Conservation (phyloP, 108 stramenopile genomes). For the Cyclotella distinguenda region DNA sequence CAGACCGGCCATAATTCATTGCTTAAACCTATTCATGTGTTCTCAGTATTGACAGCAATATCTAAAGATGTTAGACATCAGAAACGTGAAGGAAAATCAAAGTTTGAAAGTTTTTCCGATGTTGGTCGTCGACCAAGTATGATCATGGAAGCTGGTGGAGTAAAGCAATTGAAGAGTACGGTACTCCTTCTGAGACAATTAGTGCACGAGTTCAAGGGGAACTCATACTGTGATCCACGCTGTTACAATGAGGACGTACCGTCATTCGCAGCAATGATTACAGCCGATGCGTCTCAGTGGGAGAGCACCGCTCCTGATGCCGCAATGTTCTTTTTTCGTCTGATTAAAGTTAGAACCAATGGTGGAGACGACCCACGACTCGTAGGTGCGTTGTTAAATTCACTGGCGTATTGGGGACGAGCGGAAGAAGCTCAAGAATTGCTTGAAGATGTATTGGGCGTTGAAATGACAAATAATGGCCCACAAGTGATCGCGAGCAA, state of each 20-base stretch:
- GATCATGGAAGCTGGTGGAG: background rate
- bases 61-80: slow-evolving; percentile 14
- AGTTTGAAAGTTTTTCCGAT: background rate
- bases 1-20: background rate
- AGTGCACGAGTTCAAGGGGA: background rate
- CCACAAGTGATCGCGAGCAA: background rate
- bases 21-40: slow-evolving; percentile 32
- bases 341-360: slow-evolving; percentile 25
- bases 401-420: slow-evolving; percentile 19
- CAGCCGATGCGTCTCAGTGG: slow-evolving; percentile 14
- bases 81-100: slow-evolving; percentile 1
- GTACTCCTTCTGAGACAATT: background rate
- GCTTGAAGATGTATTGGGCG: slow-evolving; percentile 23
- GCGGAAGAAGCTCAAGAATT: slow-evolving; percentile 34
- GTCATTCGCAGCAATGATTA: slow-evolving; percentile 45
- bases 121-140: background rate
- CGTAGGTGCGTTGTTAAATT: slow-evolving; percentile 37
- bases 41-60: slow-evolving; percentile 21
- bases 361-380: slow-evolving; percentile 23
- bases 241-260: slow-evolving; percentile 37
- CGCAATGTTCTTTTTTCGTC: slow-evolving; percentile 20
- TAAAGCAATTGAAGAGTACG: background rate
- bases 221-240: background rate
- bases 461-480: background rate
- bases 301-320: slow-evolving; percentile 23